phyloP scores from a whole-genome alignment of 768 basidiomycete genomes.

The Lentinula sp. region DNA sequence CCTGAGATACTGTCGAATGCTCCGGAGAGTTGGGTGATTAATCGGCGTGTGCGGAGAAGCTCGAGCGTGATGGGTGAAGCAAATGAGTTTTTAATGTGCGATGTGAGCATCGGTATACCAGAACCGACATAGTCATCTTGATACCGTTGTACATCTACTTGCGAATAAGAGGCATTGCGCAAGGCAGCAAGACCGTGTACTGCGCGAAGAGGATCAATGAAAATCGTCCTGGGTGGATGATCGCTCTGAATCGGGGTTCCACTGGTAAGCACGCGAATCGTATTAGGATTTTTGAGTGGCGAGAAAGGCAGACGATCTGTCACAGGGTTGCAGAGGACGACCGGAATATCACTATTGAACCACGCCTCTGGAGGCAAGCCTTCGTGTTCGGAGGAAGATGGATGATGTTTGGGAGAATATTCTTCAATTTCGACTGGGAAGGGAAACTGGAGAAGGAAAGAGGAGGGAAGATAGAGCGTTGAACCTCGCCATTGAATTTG shows the following conservation, averaged over 20 bases:
- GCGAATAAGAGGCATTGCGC: slow-evolving; percentile 35
- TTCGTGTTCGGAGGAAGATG: not conserved
- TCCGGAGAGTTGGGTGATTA: slow-evolving; percentile 30
- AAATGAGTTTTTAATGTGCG: slow-evolving; percentile 26
- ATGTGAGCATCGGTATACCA: slow-evolving; percentile 43
- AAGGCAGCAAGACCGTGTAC: slow-evolving; percentile 45
- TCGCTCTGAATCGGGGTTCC: slow-evolving; percentile 20
- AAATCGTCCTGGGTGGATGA: not conserved
- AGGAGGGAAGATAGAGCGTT: slow-evolving; percentile 32
- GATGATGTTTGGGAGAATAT: slow-evolving; percentile 9
- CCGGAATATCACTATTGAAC: slow-evolving; percentile 36
- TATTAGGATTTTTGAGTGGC: slow-evolving; percentile 31
- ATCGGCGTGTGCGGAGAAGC: slow-evolving; percentile 28
- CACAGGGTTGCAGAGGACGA: slow-evolving; percentile 59
- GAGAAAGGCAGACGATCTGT: slow-evolving; percentile 35
- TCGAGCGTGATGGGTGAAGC: slow-evolving; percentile 10
- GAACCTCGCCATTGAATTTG: not conserved
- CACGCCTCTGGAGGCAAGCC: not conserved
- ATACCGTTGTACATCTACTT: slow-evolving; percentile 49
- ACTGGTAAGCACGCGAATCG: slow-evolving; percentile 35
- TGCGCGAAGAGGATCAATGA: slow-evolving; percentile 54
- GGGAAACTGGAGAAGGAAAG: slow-evolving; percentile 53
- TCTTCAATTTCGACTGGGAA: slow-evolving; percentile 46
- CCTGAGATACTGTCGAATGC: slow-evolving; percentile 31
- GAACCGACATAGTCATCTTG: slow-evolving; percentile 60